phyloP scores from a whole-genome alignment of 164 flowering plant species.

The grape (Vitis vinifera) region ASM3070453v1 NC_081822.1:6365501-6366000 shows the following conservation, averaged over 20 bases:
- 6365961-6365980: constrained; percentile 74
- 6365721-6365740: constrained; percentile 21
- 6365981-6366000: constrained; percentile 87
- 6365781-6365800: constrained; percentile 53
- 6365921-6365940: constrained; percentile 55
- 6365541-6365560: constrained; percentile 3
- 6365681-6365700: constrained; percentile 38
- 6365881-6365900: constrained; percentile 68
- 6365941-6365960: constrained; percentile 66
- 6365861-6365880: constrained; percentile 64
- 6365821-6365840: constrained; percentile 65
- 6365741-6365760: constrained; percentile 18
- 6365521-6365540: constrained; percentile 17
- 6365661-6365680: constrained; percentile 36
- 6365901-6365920: constrained; percentile 75
- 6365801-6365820: constrained; percentile 58
- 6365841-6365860: constrained; percentile 59
- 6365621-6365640: constrained; percentile 16
- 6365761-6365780: constrained; percentile 37
- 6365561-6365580: constrained; percentile 26
- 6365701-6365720: constrained; percentile 17
- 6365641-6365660: constrained; percentile 18
- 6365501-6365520: constrained; percentile 12
- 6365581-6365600: constrained; percentile 23
- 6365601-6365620: constrained; percentile 10